phyloP scores from a whole-genome alignment of 148 eudicot species.

The Nepenthes mirabilis region DNA sequence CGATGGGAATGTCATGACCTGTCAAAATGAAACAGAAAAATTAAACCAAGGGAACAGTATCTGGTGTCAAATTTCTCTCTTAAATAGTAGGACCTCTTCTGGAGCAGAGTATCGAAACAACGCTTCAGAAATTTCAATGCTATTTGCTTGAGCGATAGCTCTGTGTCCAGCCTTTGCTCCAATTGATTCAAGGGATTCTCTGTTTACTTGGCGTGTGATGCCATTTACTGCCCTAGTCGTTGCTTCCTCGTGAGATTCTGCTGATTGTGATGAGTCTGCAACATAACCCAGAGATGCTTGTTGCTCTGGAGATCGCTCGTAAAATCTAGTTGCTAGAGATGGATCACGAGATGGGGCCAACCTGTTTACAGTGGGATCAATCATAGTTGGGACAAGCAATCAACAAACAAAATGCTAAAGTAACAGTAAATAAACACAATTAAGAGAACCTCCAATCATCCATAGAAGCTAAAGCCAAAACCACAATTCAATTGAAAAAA shows the following conservation, averaged over 20 bases:
- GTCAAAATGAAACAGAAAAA: conserved; percentile 9
- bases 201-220: conserved; percentile 13
- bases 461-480: not conserved
- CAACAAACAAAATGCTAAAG: not conserved
- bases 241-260: conserved; percentile 30
- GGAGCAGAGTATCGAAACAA: conserved; percentile 88
- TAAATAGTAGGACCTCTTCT: conserved; percentile 55
- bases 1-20: conserved; percentile 96
- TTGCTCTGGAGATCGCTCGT: conserved; percentile 85
- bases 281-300: conserved; percentile 65
- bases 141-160: conserved; percentile 82
- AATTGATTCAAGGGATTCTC: conserved; percentile 77
- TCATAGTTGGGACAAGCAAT: not conserved
- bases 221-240: conserved; percentile 15
- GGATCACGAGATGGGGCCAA: conserved; percentile 85
- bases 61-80: not conserved
- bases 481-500: too few relatives aligned
- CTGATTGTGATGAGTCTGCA: conserved; percentile 38
- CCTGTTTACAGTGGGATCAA: conserved; percentile 19
- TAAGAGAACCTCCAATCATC: not conserved
- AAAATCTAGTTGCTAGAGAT: conserved; percentile 46
- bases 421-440: too few relatives aligned
- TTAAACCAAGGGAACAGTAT: not conserved
- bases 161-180: conserved; percentile 78
- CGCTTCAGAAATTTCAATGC: conserved; percentile 60